Evolutionary conservation across 192 early-diverging fungal genomes (phyloP).

Genomic region (Gryganskiella cystojenkinii): DNA sequence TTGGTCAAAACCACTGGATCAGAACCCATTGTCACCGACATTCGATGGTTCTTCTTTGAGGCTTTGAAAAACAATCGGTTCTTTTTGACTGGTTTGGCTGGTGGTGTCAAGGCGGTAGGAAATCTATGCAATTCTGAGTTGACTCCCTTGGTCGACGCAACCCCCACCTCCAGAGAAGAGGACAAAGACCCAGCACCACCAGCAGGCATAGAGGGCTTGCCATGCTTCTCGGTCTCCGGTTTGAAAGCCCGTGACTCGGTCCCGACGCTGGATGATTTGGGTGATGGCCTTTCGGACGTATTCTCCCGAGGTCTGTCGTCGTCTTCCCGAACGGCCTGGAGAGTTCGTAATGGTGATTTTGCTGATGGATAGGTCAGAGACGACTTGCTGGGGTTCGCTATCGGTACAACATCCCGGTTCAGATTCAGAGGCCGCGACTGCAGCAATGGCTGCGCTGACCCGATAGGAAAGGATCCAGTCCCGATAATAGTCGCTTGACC

Average conservation of each 20-base stretch:
- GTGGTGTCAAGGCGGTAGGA: background rate
- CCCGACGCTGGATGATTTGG: constrained; percentile 23
- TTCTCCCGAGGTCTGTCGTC: constrained; percentile 42
- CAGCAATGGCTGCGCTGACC: constrained; percentile 47
- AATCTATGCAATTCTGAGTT: background rate
- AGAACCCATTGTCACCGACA: constrained; percentile 6
- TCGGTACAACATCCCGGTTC: constrained; percentile 11
- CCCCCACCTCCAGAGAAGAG: constrained; percentile 18
- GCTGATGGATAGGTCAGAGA: background rate
- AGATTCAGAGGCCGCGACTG: constrained; percentile 27
- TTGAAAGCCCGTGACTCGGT: constrained; percentile 9
- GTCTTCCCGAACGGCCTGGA: constrained; percentile 5
- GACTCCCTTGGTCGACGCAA: background rate
- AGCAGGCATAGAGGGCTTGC: constrained; percentile 41
- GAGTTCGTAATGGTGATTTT: constrained; percentile 1
- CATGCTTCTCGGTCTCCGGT: constrained; percentile 32
- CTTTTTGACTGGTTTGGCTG: constrained; percentile 19
- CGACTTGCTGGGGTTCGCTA: constrained; percentile 3
- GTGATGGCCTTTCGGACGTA: constrained; percentile 31
- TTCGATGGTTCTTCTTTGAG: constrained; percentile 25
- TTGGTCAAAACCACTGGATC: background rate
- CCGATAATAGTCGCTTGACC: constrained; percentile 56
- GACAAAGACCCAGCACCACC: constrained; percentile 46
- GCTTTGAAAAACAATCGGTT: constrained; percentile 29
- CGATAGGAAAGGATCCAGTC: constrained; percentile 55